A percentile compares a stretch with the other conserved stretches of the same genome.
Evolutionary conservation across 148 eudicot species (phyloP).

Genomic region (Camellia sinensis): DNA sequence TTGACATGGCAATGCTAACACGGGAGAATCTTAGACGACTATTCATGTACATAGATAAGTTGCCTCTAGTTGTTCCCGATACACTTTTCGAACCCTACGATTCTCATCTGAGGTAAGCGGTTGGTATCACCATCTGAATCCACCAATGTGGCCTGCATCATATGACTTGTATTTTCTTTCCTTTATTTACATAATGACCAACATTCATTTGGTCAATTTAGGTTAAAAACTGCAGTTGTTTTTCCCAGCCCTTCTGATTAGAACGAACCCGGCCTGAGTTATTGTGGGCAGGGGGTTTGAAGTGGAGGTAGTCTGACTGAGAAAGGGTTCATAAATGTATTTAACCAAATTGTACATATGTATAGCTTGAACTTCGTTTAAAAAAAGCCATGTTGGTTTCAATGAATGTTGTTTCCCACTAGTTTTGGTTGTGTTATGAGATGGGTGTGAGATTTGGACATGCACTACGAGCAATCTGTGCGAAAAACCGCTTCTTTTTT

Average conservation of each 20-base stretch:
- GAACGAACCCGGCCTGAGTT: constrained; percentile 32
- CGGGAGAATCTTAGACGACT: constrained; percentile 84
- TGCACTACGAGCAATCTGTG: too few relatives aligned
- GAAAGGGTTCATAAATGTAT: constrained; percentile 27
- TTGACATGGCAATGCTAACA: constrained; percentile 61
- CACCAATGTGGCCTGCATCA: neutral
- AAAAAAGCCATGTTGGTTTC: neutral
- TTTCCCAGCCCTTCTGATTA: constrained; percentile 20
- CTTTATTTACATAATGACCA: constrained; percentile 10
- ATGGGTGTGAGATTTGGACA: too few relatives aligned
- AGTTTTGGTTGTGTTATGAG: too few relatives aligned
- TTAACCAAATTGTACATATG: constrained; percentile 57
- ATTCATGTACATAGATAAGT: constrained; percentile 83
- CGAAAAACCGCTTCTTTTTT: too few relatives aligned
- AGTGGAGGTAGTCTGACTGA: constrained; percentile 18
- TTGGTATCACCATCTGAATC: neutral
- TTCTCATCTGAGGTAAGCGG: constrained; percentile 67
- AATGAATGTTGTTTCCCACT: too few relatives aligned
- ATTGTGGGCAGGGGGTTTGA: constrained; percentile 36
- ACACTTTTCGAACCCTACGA: constrained; percentile 66
- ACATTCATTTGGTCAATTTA: constrained; percentile 18
- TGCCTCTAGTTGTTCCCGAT: constrained; percentile 84
- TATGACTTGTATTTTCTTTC: neutral
- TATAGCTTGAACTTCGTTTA: constrained; percentile 32
- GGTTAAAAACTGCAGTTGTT: constrained; percentile 29